Evolutionary conservation across 495 filamentous ascomycete genomes (phyloP).

Genomic region (Acidomyces sp.): DNA sequence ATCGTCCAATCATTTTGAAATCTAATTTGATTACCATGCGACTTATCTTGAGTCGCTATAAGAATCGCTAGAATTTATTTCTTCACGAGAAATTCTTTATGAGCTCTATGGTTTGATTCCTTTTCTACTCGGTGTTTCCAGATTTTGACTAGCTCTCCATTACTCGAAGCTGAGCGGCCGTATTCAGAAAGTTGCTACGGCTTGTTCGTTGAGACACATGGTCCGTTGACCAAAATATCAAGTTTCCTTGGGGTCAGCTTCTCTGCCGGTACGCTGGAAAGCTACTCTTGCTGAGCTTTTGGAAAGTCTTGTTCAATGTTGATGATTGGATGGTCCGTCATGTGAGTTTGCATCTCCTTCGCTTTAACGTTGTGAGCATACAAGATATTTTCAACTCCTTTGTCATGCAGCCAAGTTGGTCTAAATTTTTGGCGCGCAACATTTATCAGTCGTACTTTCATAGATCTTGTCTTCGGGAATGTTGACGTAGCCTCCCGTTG

Average conservation of each 20-base stretch:
- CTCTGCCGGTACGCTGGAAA: slow-evolving; percentile 29
- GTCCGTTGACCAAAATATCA: slow-evolving; percentile 42
- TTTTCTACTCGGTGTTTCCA: too few species aligned
- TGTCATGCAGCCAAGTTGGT: slow-evolving; percentile 38
- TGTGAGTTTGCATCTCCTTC: slow-evolving; percentile 33
- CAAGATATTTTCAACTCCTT: slow-evolving; percentile 41
- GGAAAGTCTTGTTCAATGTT: slow-evolving; percentile 25
- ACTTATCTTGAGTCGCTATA: too few species aligned
- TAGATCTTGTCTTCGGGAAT: slow-evolving; percentile 47
- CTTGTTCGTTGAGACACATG: slow-evolving; percentile 33
- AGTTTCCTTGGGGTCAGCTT: slow-evolving; percentile 33
- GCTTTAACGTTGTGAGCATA: slow-evolving; percentile 36
- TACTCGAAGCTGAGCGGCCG: too few species aligned
- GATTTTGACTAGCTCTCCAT: too few species aligned
- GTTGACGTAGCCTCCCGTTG: slow-evolving; percentile 33
- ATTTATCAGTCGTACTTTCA: slow-evolving; percentile 43
- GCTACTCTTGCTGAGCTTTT: slow-evolving; percentile 24
- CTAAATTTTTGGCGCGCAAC: slow-evolving; percentile 43
- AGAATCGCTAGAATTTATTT: too few species aligned
- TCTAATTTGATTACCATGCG: too few species aligned
- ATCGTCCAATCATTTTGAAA: too few species aligned
- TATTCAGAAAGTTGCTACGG: too few species aligned
- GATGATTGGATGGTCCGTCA: slow-evolving; percentile 25
- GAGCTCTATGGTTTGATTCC: too few species aligned
- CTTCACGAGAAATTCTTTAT: too few species aligned